Evolutionary conservation across 2,329 filamentous ascomycete genomes (phyloP).

Genomic region (Lachnellula cervina): DNA sequence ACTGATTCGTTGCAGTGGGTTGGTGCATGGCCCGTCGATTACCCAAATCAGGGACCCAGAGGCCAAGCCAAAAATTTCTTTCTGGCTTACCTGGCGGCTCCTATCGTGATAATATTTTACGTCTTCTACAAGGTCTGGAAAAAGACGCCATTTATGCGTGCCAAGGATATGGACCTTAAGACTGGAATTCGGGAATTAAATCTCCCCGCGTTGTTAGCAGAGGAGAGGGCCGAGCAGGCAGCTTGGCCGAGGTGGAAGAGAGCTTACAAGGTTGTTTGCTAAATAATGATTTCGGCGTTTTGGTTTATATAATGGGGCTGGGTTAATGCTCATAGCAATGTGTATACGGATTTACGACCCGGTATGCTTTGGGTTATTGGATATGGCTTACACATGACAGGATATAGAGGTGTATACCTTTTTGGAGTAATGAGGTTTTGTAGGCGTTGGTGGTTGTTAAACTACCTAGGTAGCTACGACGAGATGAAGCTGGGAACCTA

Average conservation of each 20-base stretch:
- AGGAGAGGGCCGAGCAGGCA: conserved; percentile 71
- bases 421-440: too few relatives aligned
- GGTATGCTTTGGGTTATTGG: too few relatives aligned
- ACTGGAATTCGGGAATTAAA: conserved; percentile 85
- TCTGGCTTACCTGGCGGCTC: conserved; percentile 63
- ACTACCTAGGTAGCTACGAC: too few relatives aligned
- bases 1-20: conserved; percentile 50
- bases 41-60: conserved; percentile 38
- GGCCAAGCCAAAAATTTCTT: conserved; percentile 65
- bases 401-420: too few relatives aligned
- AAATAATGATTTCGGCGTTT: neutral
- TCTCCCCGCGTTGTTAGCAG: conserved; percentile 68
- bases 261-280: conserved; percentile 70
- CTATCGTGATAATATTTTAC: conserved; percentile 65
- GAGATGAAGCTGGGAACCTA: too few relatives aligned
- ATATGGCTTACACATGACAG: too few relatives aligned
- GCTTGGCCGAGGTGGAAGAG: conserved; percentile 74
- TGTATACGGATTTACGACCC: too few relatives aligned
- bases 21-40: conserved; percentile 69
- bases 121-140: conserved; percentile 71
- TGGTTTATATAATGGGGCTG: neutral
- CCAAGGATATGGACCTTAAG: conserved; percentile 76
- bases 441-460: too few relatives aligned
- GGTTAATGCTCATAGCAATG: too few relatives aligned
- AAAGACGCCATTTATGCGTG: conserved; percentile 60